Base-by-base conservation (phyloP, 768 basidiomycete species). In the Mycena epipterygia region DNA sequence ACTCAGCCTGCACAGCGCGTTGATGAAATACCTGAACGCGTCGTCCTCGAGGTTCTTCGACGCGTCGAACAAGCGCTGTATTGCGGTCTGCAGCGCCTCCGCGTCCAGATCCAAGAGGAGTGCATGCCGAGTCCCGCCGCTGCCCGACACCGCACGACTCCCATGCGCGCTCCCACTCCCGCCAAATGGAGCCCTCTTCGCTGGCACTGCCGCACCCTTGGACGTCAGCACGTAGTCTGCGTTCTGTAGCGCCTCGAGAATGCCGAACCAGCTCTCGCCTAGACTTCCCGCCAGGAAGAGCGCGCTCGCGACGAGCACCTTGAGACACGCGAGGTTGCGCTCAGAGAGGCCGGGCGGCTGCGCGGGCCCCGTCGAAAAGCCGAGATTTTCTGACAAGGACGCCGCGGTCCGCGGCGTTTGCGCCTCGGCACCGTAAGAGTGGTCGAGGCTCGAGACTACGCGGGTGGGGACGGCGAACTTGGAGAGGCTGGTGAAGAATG, bases 181-280 rank as follows among this genome's bases (percentile, higher is more conserved):
- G 13, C 42, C 42, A 19, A 44, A 44, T 21, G 42, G 42, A 41
- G 81, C 81, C 62, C 82, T 80, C 61, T 80, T 83, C 27, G 77
- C 76, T 2, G 73, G 77, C 9, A 80, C 72, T 33, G 79, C 80
- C 1, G 80, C 81, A 3, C 85, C 89, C 80, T 90, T 92, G 74
- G 87, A 84, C 12, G 89, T 89, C 23, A 99, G 84, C 23, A 99
- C 94, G 75, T 96, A 96, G 75, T 97, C 96, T 9, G 97, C 97
- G 73, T 96, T 98, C 81, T 98, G 97, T 27, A 99, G 81, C 1
- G 93, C 90, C 76, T 98, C 97, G 60, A 99, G 84, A 12, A 98
- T 88, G 51, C 92, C 87, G 79, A 95, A 97, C 97, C 97, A 99
- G 68, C 93, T 95, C 67, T 91, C 88, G n/a, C 92, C 95, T 8